phyloP scores from a whole-genome alignment of 2,329 filamentous ascomycete genomes.

The Aspergillaceae sp. region DNA sequence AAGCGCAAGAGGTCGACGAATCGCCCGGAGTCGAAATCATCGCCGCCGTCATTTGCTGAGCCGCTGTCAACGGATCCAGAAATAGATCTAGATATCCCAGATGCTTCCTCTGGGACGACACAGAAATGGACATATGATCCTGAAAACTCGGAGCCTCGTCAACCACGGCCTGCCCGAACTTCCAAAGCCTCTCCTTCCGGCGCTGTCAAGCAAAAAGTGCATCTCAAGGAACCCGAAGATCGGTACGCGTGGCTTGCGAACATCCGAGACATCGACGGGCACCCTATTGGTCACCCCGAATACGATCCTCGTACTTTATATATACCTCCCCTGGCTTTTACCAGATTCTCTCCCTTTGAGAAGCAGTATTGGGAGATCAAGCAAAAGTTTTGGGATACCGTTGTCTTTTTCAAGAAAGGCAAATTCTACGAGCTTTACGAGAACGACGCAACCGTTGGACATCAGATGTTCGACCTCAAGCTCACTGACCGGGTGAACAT shows the following conservation, averaged over 20 bases:
- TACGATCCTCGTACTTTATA: constrained; percentile 88
- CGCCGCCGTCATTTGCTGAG: constrained; percentile 29
- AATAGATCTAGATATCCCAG: constrained; percentile 46
- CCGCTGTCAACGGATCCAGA: constrained; percentile 49
- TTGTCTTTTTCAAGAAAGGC: constrained; percentile 99
- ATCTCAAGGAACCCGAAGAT: constrained; percentile 72
- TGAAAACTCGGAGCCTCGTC: constrained; percentile 45
- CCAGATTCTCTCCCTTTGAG: constrained; percentile 84
- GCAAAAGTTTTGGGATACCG: constrained; percentile 91
- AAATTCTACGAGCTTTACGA: constrained; percentile 99
- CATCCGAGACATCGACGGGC: constrained; percentile 72
- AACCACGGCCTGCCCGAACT: constrained; percentile 37
- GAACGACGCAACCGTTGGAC: constrained; percentile 91
- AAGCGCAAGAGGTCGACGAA: constrained; percentile 62
- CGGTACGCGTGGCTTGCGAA: constrained; percentile 87
- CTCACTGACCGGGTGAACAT: constrained; percentile 97
- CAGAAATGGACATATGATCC: constrained; percentile 73
- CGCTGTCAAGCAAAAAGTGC: constrained; percentile 55
- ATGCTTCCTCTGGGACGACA: constrained; percentile 59
- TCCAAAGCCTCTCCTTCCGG: constrained; percentile 26
- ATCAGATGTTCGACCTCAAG: constrained; percentile 95
- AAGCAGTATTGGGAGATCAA: constrained; percentile 99
- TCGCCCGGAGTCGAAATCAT: constrained; percentile 29
- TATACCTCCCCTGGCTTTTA: constrained; percentile 72
- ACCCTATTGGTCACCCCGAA: constrained; percentile 70